Base-by-base conservation (phyloP, 148 eudicot genomes). In the Rhododendron kiyosumense region DNA sequence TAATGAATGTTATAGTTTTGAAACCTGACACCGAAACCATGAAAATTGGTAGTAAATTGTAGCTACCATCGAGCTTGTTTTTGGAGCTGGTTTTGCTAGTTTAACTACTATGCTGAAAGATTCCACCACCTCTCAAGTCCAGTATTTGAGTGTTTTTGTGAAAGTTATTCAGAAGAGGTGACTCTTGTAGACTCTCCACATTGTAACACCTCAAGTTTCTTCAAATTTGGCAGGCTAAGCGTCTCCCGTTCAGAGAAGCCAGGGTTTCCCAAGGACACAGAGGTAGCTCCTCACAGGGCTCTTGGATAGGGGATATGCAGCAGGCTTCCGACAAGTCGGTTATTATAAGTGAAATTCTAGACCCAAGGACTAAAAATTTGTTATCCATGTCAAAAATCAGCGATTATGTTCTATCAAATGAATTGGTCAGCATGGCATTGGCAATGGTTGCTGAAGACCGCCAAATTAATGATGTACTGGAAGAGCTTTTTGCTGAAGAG, bases 391-490 rank as follows among this genome's bases (percentile, higher is more conserved):
- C 94, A 84, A 90, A 87, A 83, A 92, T 92, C 83, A 92, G 94
- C 71, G 94, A 92, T 81, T 92, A 92, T 86, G 94, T 92, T 86
- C 78, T 92, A 82, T 92, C 94, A 38, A 92, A 92, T 87, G 94
- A 92, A 85, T 91, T 92, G 61, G 94, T 92, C 82, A 90, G 94
- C 88, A 92, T 92, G 94, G 94, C 94, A 74, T 85, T 90, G 74
- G 94, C 94, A 63, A 92, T 92, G 94, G 94, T 92, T 85, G 94
- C 94, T 11, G 91, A 92, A 85, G 94, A 92, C 88, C 94, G 94
- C 83, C 94, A 92, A 83, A 92, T 92, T 78, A 90, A 92, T 75
- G 85, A 92, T 83, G 94, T 92, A 51, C 83, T 92, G 81, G 92
- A 92, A 85, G 94, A 92, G 87, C 92, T 92, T 67, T 92, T 92